Percentiles rank a stretch among this genome's conserved stretches.
phyloP scores from a whole-genome alignment of 139 green algal genomes.

The Volvox reticuliferus region DNA sequence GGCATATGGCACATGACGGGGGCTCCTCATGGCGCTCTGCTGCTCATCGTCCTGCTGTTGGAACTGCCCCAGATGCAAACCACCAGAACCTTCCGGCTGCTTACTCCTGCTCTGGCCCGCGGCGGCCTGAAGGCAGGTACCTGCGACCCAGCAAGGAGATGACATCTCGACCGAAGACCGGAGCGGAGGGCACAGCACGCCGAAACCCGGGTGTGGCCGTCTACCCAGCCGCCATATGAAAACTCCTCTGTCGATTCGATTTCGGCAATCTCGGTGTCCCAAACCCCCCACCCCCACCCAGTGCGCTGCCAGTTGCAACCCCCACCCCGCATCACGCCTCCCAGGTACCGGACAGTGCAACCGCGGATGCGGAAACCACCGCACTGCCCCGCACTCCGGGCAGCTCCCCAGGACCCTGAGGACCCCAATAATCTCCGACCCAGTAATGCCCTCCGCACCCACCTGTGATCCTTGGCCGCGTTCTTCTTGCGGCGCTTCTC shows the following conservation, averaged over 20 bases:
- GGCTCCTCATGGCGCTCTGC: too few relatives aligned
- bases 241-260: not conserved
- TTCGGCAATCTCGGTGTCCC: not conserved
- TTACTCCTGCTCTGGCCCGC: not conserved
- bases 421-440: not conserved
- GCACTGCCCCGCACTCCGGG: not conserved
- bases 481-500: slow-evolving; percentile 90
- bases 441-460: not conserved
- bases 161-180: not conserved
- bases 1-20: too few relatives aligned
- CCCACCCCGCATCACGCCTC: not conserved
- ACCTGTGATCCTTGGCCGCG: slow-evolving; percentile 89
- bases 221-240: not conserved
- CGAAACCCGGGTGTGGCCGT: not conserved
- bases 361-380: not conserved
- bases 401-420: not conserved
- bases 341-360: not conserved
- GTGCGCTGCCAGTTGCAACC: not conserved
- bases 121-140: slow-evolving; percentile 32
- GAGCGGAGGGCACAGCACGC: not conserved
- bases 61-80: too few relatives aligned
- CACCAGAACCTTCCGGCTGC: too few relatives aligned
- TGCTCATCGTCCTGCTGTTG: too few relatives aligned
- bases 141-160: not conserved
- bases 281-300: not conserved